Evolutionary conservation across 495 filamentous ascomycete species (phyloP), one percentile per base, ranked within the genome.

Genomic region (Jackrogersella multiformis): DNA sequence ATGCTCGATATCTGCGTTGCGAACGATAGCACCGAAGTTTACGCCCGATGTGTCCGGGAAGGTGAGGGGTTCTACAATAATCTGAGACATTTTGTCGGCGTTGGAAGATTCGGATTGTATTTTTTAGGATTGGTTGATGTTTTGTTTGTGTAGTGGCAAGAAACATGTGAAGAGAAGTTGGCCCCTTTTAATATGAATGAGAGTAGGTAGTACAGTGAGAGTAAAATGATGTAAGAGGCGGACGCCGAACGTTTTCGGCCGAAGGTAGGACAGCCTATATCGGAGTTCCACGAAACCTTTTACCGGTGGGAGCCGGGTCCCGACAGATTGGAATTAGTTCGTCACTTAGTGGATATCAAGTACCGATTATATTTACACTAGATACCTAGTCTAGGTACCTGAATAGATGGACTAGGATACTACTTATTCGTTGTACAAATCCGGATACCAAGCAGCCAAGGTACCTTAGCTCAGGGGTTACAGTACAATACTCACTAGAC

Each of bases 1-100:
- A 56, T 86, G 81, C 72, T 90, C 85, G 21, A 90, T 64, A 59
- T 88, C 80, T 38, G 84, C 77, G 35, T 86, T 81, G 1, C 79
- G 74, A 61, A 88, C 77, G 18, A 81, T 68, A 4, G 86, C 86
- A 5, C 88, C 88, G 52, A 90, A 88, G 64, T 88, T 76, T 60
- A 87, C 77, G 7, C 78, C 64, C 8, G 85, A 88, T 15, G 45
- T 49, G 2, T 55, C 28, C 1, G 81, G 80, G 28, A 74, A 70
- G 8, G 74, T 21, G 20, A 87, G 62, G 32, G 82, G 85, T 21
- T 73, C 75, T 52, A 84, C 65, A 7, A 35, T 56, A 13, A 69
- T 61, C 16, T 69, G 52, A 23, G 61, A 64, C 61, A 64, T 64
- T 21, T 18, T 63, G 41, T 41, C 32, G 36, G 20, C 32, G 7